A percentile compares a stretch with the other conserved stretches of the same genome.
Conservation (phyloP, 768 basidiomycete species). For the Termitomyces sp. region DNA sequence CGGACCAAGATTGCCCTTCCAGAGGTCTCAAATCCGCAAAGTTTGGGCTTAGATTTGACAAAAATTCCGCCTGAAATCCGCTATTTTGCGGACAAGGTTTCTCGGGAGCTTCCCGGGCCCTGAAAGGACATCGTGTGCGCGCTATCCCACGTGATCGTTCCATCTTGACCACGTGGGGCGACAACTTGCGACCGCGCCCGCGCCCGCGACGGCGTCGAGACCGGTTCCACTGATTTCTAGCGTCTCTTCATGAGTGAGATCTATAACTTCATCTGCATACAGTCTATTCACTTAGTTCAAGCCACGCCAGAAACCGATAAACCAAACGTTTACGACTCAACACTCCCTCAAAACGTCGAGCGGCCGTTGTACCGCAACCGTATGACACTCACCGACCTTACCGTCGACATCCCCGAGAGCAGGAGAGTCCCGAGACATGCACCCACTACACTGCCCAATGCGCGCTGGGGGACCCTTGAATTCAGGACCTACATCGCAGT, state of each 20-base stretch:
- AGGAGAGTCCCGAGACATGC: conserved; percentile 19
- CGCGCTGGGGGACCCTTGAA: conserved; percentile 61
- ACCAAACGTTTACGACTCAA: neutral
- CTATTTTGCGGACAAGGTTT: too few relatives aligned
- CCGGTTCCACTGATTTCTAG: neutral
- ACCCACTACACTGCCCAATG: conserved; percentile 26
- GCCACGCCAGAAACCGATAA: neutral
- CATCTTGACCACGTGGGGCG: neutral
- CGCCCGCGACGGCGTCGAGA: too few relatives aligned
- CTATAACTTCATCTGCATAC: neutral
- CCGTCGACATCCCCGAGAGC: conserved; percentile 49
- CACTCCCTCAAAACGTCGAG: conserved; percentile 6
- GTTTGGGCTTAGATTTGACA: too few relatives aligned
- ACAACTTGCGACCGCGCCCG: too few relatives aligned
- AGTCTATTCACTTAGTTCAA: neutral
- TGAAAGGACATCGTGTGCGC: too few relatives aligned
- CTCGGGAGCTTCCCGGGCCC: too few relatives aligned
- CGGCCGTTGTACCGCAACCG: conserved; percentile 4
- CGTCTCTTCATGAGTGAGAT: conserved; percentile 2
- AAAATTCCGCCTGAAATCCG: too few relatives aligned
- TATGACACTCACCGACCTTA: conserved; percentile 37
- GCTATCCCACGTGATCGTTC: neutral
- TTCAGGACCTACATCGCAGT: conserved; percentile 72
- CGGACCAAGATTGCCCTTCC: too few relatives aligned
- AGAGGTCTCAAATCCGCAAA: too few relatives aligned